Conservation (phyloP, 1,284 basidiomycete species). For the Leccinum angustisporum region DNA sequence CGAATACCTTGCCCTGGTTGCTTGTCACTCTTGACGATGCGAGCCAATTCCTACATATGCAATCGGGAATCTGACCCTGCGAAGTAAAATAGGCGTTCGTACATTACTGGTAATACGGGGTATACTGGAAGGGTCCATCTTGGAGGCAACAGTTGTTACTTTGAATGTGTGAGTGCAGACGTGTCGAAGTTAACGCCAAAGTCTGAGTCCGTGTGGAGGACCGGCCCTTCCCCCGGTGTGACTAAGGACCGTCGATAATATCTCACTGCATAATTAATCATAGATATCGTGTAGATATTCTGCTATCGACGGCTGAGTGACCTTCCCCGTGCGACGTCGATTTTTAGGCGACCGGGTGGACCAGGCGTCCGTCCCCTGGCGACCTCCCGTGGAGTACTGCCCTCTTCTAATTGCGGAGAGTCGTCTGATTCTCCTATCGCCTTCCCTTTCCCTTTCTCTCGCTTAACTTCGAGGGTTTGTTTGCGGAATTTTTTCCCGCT, state of each 20-base stretch:
- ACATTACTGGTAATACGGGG: constrained; percentile 24
- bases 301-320: constrained; percentile 28
- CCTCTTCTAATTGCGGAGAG: constrained; percentile 16
- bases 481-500: constrained; percentile 13
- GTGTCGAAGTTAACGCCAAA: constrained; percentile 10
- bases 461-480: constrained; percentile 13
- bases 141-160: constrained; percentile 6
- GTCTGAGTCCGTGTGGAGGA: background rate
- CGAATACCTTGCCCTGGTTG: constrained; percentile 43
- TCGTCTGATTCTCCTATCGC: constrained; percentile 1
- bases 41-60: constrained; percentile 57
- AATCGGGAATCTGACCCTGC: constrained; percentile 13
- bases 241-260: background rate
- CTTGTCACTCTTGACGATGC: constrained; percentile 63
- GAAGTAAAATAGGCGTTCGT: constrained; percentile 14
- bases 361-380: constrained; percentile 30
- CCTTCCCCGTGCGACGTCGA: constrained; percentile 19
- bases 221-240: background rate
- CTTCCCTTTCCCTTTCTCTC: constrained; percentile 19
- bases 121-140: constrained; percentile 22
- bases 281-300: constrained; percentile 7
- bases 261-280: constrained; percentile 11
- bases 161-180: constrained; percentile 9
- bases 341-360: constrained; percentile 23
- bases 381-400: constrained; percentile 11